Base-by-base conservation (phyloP, 225 moss, liverwort and hornwort genomes). In the Neckera pumila region DNA sequence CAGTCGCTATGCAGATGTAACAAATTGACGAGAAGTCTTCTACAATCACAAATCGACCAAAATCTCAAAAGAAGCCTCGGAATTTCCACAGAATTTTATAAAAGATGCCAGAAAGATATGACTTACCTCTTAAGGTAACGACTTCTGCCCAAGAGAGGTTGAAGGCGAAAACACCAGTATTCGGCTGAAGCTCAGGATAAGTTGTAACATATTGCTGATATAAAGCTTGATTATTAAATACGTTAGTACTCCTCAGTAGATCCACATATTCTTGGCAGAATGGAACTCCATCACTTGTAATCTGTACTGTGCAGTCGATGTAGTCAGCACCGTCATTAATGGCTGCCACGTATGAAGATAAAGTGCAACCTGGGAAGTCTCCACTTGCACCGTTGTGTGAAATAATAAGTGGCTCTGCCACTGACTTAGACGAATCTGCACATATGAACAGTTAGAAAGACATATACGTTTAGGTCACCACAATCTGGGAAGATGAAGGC, bases 371-470 rank as follows among this genome's bases (percentile, higher is more conserved):
- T 33, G 99, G 99, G 87, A 89, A 99, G 73, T 96, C 91, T 84
- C 97, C 97, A 92, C 99, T 99, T 27, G 95, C 94, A 64, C 99
- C 99, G 54, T 99, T 99, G 86, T 99, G 97, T 47, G 97, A 92
- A 65, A 93, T 89, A 66, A 94, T 63, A 57, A 90, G 87, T 51
- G 91, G 94, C 5, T 76, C 84, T 65, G 59, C 57, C 70, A 90
- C 88, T 56, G 92, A 75, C 87, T 84, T 92, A 6, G 91, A 64
- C 51, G 70, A 13, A 85, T 53, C 94, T 94, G 87, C 87, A 89
- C 45, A 79, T 36, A 42, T 47, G n/a, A n/a, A n/a, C n/a, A n/a
- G 60, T 26, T 61, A 18, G 28, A 38, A 73, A 62, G 34, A 69
- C 60, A 11, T 34, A 22, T 10, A 63, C 22, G 31, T 38, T 66